Base-by-base conservation (phyloP, 371 early-diverging fungal genomes). In the Zancudomyces culisetae region DNA sequence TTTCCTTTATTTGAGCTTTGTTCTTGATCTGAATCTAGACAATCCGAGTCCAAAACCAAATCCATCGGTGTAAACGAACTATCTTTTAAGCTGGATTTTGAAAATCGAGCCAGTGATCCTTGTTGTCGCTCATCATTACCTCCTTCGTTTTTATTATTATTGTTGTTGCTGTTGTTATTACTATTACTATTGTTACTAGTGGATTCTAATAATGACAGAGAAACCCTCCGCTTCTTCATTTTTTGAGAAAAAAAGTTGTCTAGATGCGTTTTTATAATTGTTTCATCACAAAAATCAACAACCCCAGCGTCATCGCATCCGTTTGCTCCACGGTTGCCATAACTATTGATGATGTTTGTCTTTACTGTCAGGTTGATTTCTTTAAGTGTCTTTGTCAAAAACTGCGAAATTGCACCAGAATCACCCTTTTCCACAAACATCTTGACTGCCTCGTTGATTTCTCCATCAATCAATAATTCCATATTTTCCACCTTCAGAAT, bases 351-450 rank as follows among this genome's bases (percentile, higher is more conserved):
- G 12, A 40, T 42, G 24, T 27, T 26, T 27, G 28, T 55, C n/a
- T 13, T 55, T 1, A 55, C 54, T 6, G 58, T 54, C 2, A 10
- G 10, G 35, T 35, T 35, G 35, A 35, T 35, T 35, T 59, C 61
- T 22, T 56, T 52, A 3, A 74, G 53, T 15, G 70, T 43, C 1
- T 47, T 15, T 22, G 45, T 63, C 0, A 68, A 55, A 41, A 68
- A 64, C 21, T 61, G 60, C 8, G 60, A 49, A 10, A 75, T 80
- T 0, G 85, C 84, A 22, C 83, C 82, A 47, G 73, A 77, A 51
- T 95, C 93, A 50, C 85, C 86, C 66, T 93, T 95, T 42, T 87
- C 85, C 8, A 93, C 89, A 71, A 80, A 83, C 40, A 70, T 53
- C 10, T 74, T 65, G 1, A 92, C 76, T 15, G 90, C 83, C 42